Conservation (phyloP, 805 yeast species). For the Nakazawaea sp. region DNA sequence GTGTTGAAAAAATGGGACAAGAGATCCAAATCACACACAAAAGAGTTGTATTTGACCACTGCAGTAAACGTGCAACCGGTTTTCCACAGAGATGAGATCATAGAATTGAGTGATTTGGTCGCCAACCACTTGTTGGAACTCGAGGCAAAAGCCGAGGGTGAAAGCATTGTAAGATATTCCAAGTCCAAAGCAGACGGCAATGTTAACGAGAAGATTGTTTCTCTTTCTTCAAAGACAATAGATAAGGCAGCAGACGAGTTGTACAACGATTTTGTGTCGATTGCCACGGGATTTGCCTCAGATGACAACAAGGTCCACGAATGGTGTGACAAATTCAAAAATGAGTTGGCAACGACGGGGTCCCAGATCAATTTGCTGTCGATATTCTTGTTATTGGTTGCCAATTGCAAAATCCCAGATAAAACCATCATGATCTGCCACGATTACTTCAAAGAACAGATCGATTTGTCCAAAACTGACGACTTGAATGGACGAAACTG, state of each 20-base stretch:
- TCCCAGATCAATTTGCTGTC: conserved; percentile 50
- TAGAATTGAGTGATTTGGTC: conserved; percentile 73
- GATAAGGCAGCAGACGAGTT: conserved; percentile 59
- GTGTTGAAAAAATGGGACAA: conserved; percentile 98
- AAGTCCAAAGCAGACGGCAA: conserved; percentile 2
- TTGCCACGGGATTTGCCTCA: conserved; percentile 11
- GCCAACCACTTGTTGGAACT: conserved; percentile 64
- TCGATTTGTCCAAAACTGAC: conserved; percentile 60
- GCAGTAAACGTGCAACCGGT: conserved; percentile 97
- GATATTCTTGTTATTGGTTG: conserved; percentile 63
- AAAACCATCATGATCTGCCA: conserved; percentile 43
- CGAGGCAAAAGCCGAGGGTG: conserved; percentile 56
- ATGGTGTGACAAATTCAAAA: conserved; percentile 37
- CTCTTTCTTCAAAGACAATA: conserved; percentile 14
- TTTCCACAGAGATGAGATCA: conserved; percentile 83
- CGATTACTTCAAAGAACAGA: conserved; percentile 39
- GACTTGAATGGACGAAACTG: conserved; percentile 70
- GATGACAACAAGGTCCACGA: conserved; percentile 15
- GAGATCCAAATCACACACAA: conserved; percentile 88
- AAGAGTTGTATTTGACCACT: conserved; percentile 83
- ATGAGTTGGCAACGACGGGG: conserved; percentile 22
- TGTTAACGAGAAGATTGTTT: conserved; percentile 4
- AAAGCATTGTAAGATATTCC: conserved; percentile 20
- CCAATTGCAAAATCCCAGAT: conserved; percentile 61
- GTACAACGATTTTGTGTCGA: conserved; percentile 56